Evolutionary conservation across 2,329 filamentous ascomycete genomes (phyloP), one percentile per base, ranked within the genome.

Genomic region (Aspergillus pseudoviridinutans): DNA sequence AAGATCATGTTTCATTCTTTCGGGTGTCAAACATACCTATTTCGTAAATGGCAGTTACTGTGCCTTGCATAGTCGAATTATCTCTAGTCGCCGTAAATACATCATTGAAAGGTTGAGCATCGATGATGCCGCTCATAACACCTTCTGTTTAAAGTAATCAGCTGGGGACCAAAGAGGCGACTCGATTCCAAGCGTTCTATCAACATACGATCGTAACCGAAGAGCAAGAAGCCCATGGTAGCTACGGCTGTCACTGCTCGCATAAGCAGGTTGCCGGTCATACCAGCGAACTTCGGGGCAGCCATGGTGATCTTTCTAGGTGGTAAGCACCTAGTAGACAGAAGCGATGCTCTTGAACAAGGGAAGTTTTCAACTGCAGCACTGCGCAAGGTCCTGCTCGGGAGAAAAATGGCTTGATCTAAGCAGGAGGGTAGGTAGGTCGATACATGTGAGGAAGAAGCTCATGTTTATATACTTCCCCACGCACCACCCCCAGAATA

Each of bases 151-250:
- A 9, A 9, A 5, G 47, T 14, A 55, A 25, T 54, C 44, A 58
- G 56, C 50, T 14, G 51, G 27, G 20, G 20, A 25, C 20, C 7
- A 22, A n/a, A 14, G 22, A 29, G 4, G 5, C 8, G 10, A 27
- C 14, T 10, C 32, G 20, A 20, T 14, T 20, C 44, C 20, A 17
- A 22, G 41, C 20, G 41, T 54, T 50, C 24, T 14, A 38, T 28
- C 1, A 12, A 68, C 74, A 61, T 65, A 79, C 75, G 82, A 58
- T 84, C 82, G 65, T 84, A 84, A 56, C 82, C 82, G 60, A 84
- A 84, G n/a, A 84, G 78, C 28, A 86, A 69, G 74, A 87, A 86
- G 22, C 83, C 85, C 51, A 83, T 85, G 0, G 85, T 87, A 3
- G 85, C 84, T 27, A 87, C 80, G 22, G 81, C 79, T 1, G 86